A percentile compares a stretch with the other conserved stretches of the same genome.
Evolutionary conservation across 192 early-diverging fungal genomes (phyloP).

Genomic region (Coemansia guatemalensis): DNA sequence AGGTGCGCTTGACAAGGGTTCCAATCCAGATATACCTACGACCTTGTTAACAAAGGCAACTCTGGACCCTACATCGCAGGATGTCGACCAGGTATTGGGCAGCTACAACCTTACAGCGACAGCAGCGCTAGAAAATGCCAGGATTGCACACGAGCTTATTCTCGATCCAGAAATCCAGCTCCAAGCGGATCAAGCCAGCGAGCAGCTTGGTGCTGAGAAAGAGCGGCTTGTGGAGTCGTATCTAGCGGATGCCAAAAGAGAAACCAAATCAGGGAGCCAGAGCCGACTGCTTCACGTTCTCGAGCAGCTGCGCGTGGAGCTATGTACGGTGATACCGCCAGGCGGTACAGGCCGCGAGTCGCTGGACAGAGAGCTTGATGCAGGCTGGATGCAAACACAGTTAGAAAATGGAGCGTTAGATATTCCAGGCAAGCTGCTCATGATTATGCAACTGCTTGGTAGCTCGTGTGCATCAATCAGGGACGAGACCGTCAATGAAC

Average conservation of each 20-base stretch:
- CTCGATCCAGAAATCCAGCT: conserved; percentile 33
- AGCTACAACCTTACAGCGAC: conserved; percentile 38
- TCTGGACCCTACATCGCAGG: conserved; percentile 21
- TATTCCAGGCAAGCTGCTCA: conserved; percentile 14
- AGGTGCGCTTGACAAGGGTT: neutral
- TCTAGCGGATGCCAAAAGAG: neutral
- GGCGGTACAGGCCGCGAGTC: conserved; percentile 2
- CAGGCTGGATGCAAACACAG: conserved; percentile 25
- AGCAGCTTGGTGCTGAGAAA: conserved; percentile 2
- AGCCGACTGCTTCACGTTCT: conserved; percentile 10
- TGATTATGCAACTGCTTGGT: conserved; percentile 19
- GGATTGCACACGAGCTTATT: conserved; percentile 42
- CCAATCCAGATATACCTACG: neutral
- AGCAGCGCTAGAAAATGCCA: conserved; percentile 30
- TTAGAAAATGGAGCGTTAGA: conserved; percentile 20
- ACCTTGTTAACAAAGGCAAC: conserved; percentile 27
- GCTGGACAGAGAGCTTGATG: conserved; percentile 37
- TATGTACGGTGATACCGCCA: conserved; percentile 29
- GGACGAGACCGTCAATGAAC: conserved; percentile 12
- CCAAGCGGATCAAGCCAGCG: conserved; percentile 9
- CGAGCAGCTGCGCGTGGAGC: conserved; percentile 24
- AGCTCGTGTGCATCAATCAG: conserved; percentile 40
- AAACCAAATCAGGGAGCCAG: too few species aligned
- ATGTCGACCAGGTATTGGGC: conserved; percentile 27
- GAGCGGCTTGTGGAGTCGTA: conserved; percentile 4